These are phyloP conservation scores for Setaria italica DNA, from an alignment of 202 grass and related monocot genomes.

Conservation along the genomic window DNA sequence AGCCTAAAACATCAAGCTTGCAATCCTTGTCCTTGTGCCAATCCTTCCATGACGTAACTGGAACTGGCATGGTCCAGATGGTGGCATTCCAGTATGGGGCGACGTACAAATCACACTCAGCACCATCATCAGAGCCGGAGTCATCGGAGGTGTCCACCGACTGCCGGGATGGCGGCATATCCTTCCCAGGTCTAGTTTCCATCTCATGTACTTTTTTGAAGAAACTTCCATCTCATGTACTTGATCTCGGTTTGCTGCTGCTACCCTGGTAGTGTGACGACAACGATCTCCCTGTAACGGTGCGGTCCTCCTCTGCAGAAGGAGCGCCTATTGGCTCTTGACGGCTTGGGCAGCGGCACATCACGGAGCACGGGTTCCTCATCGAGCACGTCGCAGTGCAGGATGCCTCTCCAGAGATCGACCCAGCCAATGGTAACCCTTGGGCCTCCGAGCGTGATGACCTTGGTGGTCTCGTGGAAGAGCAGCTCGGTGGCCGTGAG, in stretches of 20 bases:
- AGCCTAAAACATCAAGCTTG: not conserved
- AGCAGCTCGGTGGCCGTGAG: too few species aligned
- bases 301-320: not conserved
- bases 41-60: not conserved
- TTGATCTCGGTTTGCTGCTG: not conserved
- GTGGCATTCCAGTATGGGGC: not conserved
- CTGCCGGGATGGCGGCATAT: not conserved
- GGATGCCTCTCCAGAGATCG: constrained; percentile 30
- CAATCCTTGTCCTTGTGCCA: not conserved
- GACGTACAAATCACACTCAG: too few species aligned
- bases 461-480: too few species aligned
- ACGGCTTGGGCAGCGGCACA: too few species aligned
- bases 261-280: not conserved
- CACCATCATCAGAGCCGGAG: too few species aligned
- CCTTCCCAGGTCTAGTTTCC: not conserved
- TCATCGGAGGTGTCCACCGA: too few species aligned
- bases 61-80: constrained; percentile 5
- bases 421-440: not conserved
- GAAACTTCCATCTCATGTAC: not conserved
- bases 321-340: too few species aligned
- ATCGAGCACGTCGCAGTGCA: not conserved
- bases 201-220: not conserved
- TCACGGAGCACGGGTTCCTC: too few species aligned
- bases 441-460: too few species aligned
- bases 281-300: not conserved